Percentiles rank a stretch among this genome's conserved stretches.
These are phyloP conservation scores for Phytophthora pinifolia DNA, from an alignment of 352 stramenopile species.

Conservation along the genomic window DNA sequence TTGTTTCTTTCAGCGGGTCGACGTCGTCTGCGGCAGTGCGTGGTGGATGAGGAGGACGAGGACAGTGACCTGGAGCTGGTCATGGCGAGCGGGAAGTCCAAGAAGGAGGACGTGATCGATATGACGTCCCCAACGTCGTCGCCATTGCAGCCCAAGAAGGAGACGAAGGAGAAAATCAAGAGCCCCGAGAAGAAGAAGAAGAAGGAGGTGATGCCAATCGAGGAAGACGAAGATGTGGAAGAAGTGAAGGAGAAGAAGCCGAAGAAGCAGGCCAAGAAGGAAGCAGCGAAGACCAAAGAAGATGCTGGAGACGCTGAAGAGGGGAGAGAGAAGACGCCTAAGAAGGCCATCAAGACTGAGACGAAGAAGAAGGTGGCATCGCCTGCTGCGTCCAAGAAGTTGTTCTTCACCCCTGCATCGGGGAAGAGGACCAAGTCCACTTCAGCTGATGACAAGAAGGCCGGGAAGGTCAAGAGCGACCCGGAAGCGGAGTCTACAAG, in stretches of 20 bases:
- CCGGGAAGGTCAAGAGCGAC: constrained; percentile 12
- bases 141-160: background rate
- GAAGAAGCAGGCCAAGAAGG: constrained; percentile 4
- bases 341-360: constrained; percentile 5
- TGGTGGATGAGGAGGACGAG: constrained; percentile 60
- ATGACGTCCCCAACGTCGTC: constrained; percentile 25
- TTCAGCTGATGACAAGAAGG: constrained; percentile 14
- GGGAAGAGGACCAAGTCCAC: constrained; percentile 20
- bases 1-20: constrained; percentile 39
- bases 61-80: constrained; percentile 44
- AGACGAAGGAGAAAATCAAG: constrained; percentile 13
- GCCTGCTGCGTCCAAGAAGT: constrained; percentile 15
- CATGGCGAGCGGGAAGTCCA: constrained; percentile 27
- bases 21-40: constrained; percentile 57
- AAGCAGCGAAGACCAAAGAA: background rate
- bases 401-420: constrained; percentile 37
- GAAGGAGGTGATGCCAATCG: constrained; percentile 5
- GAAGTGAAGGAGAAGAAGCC: constrained; percentile 10
- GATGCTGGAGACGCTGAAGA: constrained; percentile 21
- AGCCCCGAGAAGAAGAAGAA: constrained; percentile 30
- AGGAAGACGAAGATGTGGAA: constrained; percentile 14
- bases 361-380: constrained; percentile 20
- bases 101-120: constrained; percentile 39
- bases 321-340: constrained; percentile 3
- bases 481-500: constrained; percentile 11